Evolutionary conservation across 2,329 filamentous ascomycete genomes (phyloP).

Genomic region (Pyrenophora graminea): DNA sequence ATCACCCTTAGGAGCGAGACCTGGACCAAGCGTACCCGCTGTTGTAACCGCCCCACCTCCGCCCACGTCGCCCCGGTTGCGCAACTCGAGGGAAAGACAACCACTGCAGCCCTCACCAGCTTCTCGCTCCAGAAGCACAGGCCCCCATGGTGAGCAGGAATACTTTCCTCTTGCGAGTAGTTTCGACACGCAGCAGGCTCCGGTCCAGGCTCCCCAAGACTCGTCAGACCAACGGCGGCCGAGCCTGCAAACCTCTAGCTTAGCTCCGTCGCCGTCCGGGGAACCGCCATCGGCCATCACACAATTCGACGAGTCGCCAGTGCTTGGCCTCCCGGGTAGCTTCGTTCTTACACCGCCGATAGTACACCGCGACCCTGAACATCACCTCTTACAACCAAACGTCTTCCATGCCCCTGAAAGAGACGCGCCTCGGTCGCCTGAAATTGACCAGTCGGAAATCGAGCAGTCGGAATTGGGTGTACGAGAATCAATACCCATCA

Average conservation of each 20-base stretch:
- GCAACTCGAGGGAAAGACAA: slow-evolving; percentile 42
- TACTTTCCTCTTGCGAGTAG: slow-evolving; percentile 29
- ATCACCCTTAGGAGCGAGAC: slow-evolving; percentile 26
- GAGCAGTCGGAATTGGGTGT: slow-evolving; percentile 54
- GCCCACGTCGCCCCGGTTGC: slow-evolving; percentile 40
- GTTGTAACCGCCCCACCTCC: slow-evolving; percentile 36
- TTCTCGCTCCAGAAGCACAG: slow-evolving; percentile 24
- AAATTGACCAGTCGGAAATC: slow-evolving; percentile 47
- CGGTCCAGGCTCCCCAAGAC: slow-evolving; percentile 1
- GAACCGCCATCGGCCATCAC: slow-evolving; percentile 45
- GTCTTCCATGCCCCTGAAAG: slow-evolving; percentile 29
- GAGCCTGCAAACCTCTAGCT: slow-evolving; percentile 33
- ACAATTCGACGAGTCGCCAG: slow-evolving; percentile 65
- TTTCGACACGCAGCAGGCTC: slow-evolving; percentile 19
- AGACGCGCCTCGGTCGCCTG: slow-evolving; percentile 17
- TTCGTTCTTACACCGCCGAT: slow-evolving; percentile 51
- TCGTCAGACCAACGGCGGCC: slow-evolving; percentile 24
- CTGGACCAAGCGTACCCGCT: slow-evolving; percentile 34
- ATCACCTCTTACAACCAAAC: slow-evolving; percentile 35
- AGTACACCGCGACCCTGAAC: slow-evolving; percentile 20
- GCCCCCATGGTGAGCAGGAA: slow-evolving; percentile 27
- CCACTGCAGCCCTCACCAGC: slow-evolving; percentile 32
- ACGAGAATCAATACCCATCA: slow-evolving; percentile 60
- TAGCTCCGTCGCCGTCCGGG: slow-evolving; percentile 34
- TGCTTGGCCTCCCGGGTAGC: slow-evolving; percentile 68